Evolutionary conservation across 441 rosid genomes (phyloP).

Genomic region (Eruca vesicaria): DNA sequence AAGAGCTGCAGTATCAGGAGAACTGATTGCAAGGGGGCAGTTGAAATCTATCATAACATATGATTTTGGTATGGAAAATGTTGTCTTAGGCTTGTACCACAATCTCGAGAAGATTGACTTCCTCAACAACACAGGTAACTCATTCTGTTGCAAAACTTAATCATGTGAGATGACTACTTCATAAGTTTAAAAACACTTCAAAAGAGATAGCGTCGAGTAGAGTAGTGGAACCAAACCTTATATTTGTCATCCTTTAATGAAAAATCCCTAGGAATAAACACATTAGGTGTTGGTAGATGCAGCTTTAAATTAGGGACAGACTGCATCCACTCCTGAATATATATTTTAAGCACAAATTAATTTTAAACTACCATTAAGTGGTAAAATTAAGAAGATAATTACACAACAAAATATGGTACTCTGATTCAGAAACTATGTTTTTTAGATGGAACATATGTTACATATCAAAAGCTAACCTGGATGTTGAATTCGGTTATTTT

Average conservation of each 20-base stretch:
- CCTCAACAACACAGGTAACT: slow-evolving; percentile 60
- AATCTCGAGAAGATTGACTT: slow-evolving; percentile 55
- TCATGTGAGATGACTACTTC: not conserved
- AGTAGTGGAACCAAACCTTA: slow-evolving; percentile 45
- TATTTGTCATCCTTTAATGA: slow-evolving; percentile 56
- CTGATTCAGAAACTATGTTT: not conserved
- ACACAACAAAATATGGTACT: not conserved
- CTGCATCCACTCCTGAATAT: slow-evolving; percentile 64
- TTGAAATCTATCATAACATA: slow-evolving; percentile 67
- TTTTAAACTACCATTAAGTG: no score
- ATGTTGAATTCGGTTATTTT: slow-evolving; percentile 48
- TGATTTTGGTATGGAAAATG: slow-evolving; percentile 77
- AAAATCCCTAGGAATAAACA: slow-evolving; percentile 74
- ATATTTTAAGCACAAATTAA: no score
- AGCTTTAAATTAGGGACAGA: slow-evolving; percentile 59
- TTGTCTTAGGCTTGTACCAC: slow-evolving; percentile 91
- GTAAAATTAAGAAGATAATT: not conserved
- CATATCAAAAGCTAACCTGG: slow-evolving; percentile 50
- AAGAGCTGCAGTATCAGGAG: slow-evolving; percentile 71
- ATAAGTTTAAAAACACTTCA: not conserved
- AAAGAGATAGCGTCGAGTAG: not conserved
- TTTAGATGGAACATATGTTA: not conserved
- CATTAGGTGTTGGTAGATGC: slow-evolving; percentile 69
- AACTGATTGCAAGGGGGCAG: slow-evolving; percentile 65
- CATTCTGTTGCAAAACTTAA: slow-evolving; percentile 19